Evolutionary conservation across 75 land plant species (phyloP), one percentile per base, ranked within the genome.

Genomic region (Gnetum montanum): DNA sequence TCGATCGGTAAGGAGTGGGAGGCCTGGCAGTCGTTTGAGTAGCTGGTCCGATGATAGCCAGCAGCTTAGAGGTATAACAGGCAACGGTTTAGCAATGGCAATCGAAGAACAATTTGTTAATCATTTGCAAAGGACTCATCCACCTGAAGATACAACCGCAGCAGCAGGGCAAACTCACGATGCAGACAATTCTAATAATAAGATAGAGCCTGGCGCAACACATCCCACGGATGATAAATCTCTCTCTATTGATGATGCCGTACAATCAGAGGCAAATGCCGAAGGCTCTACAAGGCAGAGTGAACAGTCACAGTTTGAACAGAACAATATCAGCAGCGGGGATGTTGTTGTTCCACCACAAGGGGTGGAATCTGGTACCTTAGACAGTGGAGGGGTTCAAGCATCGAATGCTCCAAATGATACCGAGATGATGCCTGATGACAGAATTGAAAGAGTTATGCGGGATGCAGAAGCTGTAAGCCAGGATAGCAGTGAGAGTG

Each of bases 401-500:
- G 44, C 51, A 29, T 49, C 79, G 20, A 58, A 6, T 55, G 16
- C 57, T 34, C 54, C 34, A 29, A 49, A 73, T 23, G 75, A 71
- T 49, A 60, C 57, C 56, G 59, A 35, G 63, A 83, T 77, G 23
- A 70, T 88, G 88, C 97, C 78, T 30, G 82, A 76, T 75, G 97
- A 91, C 29, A 73, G 83, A 8, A 75, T 55, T 78, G 93, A 87
- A 65, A 72, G 69, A 24, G 73, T 53, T 46, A 58, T 59, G 4
- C 75, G 82, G 28, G 97, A 83, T 71, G 82, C 77, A 16, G 93
- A 91, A 50, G 93, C 85, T 44, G 76, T 76, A 19, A 93, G 98
- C 55, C 98, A 89, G 71, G 96, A 75, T 57, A 93, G 98, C 65
- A 59, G 96, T 68, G 98, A 82, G 57, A 89, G 96, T 60, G 96